Evolutionary conservation across 2,329 filamentous ascomycete genomes (phyloP).

Genomic region (Fusarium floridanum): DNA sequence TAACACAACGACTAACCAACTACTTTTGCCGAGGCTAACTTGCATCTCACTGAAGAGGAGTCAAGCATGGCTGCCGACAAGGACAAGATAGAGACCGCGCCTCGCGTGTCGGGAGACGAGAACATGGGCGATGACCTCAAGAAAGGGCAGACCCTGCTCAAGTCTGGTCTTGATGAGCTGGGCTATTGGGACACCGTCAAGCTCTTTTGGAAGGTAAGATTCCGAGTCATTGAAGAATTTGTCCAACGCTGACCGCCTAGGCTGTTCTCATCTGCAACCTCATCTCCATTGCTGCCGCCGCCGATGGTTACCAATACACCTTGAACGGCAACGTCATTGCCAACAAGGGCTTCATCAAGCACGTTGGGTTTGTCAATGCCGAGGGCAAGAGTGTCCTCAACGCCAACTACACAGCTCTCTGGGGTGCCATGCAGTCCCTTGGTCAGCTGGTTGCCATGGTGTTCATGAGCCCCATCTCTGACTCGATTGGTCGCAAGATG

Average conservation of each 20-base stretch:
- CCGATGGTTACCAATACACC: conserved; percentile 23
- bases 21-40: not conserved
- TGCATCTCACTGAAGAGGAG: not conserved
- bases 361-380: conserved; percentile 9
- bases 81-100: not conserved
- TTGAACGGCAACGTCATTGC: conserved; percentile 27
- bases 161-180: conserved; percentile 8
- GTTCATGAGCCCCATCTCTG: conserved; percentile 15
- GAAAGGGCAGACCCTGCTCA: not conserved
- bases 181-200: conserved; percentile 13
- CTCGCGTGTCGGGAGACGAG: not conserved
- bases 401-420: conserved; percentile 20
- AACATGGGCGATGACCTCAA: not conserved
- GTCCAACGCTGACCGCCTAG: not conserved
- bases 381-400: conserved; percentile 15
- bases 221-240: not conserved
- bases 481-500: conserved; percentile 14
- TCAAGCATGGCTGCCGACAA: not conserved
- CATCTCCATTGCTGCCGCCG: conserved; percentile 18
- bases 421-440: conserved; percentile 24
- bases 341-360: conserved; percentile 27
- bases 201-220: conserved; percentile 9
- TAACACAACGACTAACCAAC: not conserved
- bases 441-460: conserved; percentile 26
- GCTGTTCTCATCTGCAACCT: conserved; percentile 24